Percentiles rank a stretch among this genome's conserved stretches.
These are phyloP conservation scores for Medicago lupulina DNA, from an alignment of 306 rosid genomes.

Conservation along the genomic window DNA sequence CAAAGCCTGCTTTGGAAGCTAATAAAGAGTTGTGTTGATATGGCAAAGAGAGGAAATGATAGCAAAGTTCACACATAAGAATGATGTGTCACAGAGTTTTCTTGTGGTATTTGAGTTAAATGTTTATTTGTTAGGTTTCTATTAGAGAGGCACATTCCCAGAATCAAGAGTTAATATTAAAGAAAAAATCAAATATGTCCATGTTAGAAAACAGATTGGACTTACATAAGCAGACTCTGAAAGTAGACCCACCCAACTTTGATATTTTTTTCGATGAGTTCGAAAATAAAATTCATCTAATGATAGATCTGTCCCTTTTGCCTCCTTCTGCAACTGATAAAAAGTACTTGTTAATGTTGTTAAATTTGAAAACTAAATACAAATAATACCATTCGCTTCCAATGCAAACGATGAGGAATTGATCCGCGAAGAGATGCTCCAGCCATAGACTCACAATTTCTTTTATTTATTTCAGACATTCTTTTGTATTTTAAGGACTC, in stretches of 20 bases:
- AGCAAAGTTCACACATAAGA: conserved; percentile 89
- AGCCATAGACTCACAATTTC: conserved; percentile 16
- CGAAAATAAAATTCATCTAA: conserved; percentile 33
- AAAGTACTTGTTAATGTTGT: neutral
- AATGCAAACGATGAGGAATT: conserved; percentile 39
- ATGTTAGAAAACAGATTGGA: conserved; percentile 1
- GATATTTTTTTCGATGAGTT: conserved; percentile 28
- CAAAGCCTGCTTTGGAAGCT: too few species aligned
- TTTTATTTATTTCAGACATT: conserved; percentile 4
- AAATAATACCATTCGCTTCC: conserved; percentile 31
- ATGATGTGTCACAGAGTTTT: neutral
- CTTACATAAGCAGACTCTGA: conserved; percentile 16
- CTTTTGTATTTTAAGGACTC: conserved; percentile 9
- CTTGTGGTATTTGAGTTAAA: too few species aligned
- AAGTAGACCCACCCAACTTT: conserved; percentile 31
- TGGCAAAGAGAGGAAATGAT: too few species aligned
- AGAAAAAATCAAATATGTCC: neutral
- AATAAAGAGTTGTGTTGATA: too few species aligned
- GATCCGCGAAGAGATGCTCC: conserved; percentile 38
- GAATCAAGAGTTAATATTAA: neutral
- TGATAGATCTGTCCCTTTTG: conserved; percentile 29
- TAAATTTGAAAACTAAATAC: neutral
- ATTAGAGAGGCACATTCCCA: too few species aligned
- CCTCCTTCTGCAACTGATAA: conserved; percentile 15
- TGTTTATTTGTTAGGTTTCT: too few species aligned